phyloP scores from a whole-genome alignment of 371 early-diverging fungal genomes.

The Mucor lusitanicus region DNA sequence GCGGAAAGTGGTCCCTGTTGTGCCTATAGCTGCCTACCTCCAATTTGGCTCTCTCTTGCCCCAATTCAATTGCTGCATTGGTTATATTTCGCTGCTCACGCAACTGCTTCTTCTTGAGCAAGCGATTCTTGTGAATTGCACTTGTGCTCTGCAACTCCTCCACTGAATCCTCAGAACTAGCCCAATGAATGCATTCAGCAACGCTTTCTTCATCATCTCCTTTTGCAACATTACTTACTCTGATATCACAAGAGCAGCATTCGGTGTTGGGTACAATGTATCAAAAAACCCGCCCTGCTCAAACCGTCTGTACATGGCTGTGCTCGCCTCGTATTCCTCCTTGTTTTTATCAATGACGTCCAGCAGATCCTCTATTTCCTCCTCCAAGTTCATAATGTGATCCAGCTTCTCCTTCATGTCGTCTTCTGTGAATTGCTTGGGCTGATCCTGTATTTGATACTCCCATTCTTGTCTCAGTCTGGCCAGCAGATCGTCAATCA shows the following conservation, averaged over 20 bases:
- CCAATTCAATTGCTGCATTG: conserved; percentile 39
- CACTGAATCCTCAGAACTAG: conserved; percentile 34
- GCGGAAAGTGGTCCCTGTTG: not conserved
- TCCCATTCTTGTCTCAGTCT: conserved; percentile 45
- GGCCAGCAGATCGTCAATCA: conserved; percentile 37
- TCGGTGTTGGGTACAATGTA: conserved; percentile 19
- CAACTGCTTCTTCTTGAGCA: conserved; percentile 18
- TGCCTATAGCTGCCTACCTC: conserved; percentile 11
- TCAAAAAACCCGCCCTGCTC: conserved; percentile 49
- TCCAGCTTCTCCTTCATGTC: conserved; percentile 36
- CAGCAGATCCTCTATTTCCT: conserved; percentile 29
- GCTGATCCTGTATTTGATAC: conserved; percentile 23
- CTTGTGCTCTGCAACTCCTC: conserved; percentile 19
- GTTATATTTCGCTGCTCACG: conserved; percentile 33
- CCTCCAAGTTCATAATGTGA: conserved; percentile 22
- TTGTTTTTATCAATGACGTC: conserved; percentile 23
- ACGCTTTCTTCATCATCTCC: not conserved
- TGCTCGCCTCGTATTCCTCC: conserved; percentile 32
- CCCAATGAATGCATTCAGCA: not conserved
- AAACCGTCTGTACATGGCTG: conserved; percentile 36
- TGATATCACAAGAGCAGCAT: conserved; percentile 16
- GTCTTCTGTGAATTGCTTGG: conserved; percentile 29
- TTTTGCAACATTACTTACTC: conserved; percentile 27
- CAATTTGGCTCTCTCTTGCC: conserved; percentile 33
- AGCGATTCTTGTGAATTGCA: not conserved